A percentile compares a stretch with the other conserved stretches of the same genome.
Conservation (phyloP, 1,139 yeast species). For the Taiozyma sp. region DNA sequence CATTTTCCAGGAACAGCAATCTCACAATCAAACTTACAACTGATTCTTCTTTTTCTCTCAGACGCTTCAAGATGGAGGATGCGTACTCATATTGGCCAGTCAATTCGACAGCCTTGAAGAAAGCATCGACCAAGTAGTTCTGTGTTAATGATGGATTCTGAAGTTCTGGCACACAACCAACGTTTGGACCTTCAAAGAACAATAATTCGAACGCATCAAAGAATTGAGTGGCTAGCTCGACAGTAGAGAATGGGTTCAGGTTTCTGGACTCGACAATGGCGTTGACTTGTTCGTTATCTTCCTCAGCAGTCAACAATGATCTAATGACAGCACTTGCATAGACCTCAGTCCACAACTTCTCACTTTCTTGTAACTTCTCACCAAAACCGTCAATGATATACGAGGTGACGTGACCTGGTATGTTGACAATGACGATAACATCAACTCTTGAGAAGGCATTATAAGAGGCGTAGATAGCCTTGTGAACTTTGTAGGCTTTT, state of each 20-base stretch:
- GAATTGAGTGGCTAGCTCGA: conserved; percentile 51
- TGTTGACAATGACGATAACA: conserved; percentile 66
- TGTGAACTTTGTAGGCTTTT: conserved; percentile 71
- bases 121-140: conserved; percentile 81
- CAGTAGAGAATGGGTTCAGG: conserved; percentile 57
- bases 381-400: conserved; percentile 55
- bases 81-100: conserved; percentile 71
- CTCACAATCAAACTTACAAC: conserved; percentile 62
- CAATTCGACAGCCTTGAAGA: conserved; percentile 62
- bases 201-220: conserved; percentile 59
- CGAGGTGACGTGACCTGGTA: conserved; percentile 82
- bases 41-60: conserved; percentile 43
- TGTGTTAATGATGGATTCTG: conserved; percentile 65
- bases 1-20: conserved; percentile 62
- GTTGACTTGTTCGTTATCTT: conserved; percentile 62
- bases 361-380: conserved; percentile 37
- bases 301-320: conserved; percentile 61
- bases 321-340: conserved; percentile 77
- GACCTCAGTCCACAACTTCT: conserved; percentile 73
- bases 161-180: conserved; percentile 60
- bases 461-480: conserved; percentile 64
- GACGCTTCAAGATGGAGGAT: conserved; percentile 45
- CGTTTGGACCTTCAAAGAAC: conserved; percentile 59
- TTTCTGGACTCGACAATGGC: conserved; percentile 56
- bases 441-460: conserved; percentile 77